phyloP scores from a whole-genome alignment of 495 filamentous ascomycete genomes.

The Penicillium robsamsonii region DNA sequence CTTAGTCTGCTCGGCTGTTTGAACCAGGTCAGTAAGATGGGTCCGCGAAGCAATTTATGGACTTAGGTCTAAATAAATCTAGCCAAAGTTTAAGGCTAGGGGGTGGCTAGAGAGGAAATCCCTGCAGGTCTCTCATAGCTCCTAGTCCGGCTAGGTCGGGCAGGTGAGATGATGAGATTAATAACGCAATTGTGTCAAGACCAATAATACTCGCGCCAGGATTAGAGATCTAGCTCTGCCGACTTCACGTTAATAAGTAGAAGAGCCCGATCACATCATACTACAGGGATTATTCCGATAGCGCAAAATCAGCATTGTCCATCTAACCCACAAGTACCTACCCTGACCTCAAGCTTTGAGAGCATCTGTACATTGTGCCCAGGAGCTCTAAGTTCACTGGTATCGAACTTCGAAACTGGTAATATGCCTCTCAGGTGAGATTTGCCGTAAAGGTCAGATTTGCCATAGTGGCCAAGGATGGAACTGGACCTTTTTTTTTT shows the following conservation, averaged over 20 bases:
- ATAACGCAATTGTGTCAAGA: background rate
- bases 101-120: background rate
- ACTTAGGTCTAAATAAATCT: background rate
- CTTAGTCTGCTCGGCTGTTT: background rate
- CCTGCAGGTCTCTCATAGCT: background rate
- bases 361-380: background rate
- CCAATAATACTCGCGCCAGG: background rate
- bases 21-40: background rate
- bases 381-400: background rate
- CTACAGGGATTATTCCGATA: background rate
- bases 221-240: background rate
- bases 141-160: background rate
- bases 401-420: background rate
- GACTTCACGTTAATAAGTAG: background rate
- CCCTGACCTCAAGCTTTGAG: background rate
- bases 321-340: background rate
- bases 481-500: background rate
- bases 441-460: background rate
- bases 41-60: background rate
- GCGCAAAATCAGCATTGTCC: background rate
- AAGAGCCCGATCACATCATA: background rate
- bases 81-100: background rate
- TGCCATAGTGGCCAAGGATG: background rate
- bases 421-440: background rate
- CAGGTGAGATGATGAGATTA: background rate